These are phyloP conservation scores for Starmerella gropengiesseri DNA, from an alignment of 805 yeast genomes.

Conservation along the genomic window DNA sequence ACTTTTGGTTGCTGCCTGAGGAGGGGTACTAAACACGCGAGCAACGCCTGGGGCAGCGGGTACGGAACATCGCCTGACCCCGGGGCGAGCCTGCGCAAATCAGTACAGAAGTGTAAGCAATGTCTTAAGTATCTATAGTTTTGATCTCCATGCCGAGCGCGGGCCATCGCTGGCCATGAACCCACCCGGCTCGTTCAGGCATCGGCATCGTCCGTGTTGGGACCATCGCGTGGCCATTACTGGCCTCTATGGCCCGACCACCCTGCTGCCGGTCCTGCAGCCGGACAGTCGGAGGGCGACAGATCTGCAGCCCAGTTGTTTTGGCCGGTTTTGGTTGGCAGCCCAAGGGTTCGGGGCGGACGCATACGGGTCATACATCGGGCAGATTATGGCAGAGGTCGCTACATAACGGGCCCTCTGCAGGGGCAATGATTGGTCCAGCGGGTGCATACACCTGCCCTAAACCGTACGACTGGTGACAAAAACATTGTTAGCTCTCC, in stretches of 20 bases:
- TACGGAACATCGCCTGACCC: too few relatives aligned
- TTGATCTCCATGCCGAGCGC: too few relatives aligned
- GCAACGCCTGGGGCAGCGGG: too few relatives aligned
- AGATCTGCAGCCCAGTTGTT: slow-evolving; percentile 6
- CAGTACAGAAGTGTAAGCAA: too few relatives aligned
- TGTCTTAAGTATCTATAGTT: too few relatives aligned
- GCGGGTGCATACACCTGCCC: not conserved
- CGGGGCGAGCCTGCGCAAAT: too few relatives aligned
- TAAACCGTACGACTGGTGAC: not conserved
- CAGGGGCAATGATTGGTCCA: not conserved
- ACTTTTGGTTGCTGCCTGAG: too few relatives aligned
- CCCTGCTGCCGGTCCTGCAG: not conserved
- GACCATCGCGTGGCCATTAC: not conserved
- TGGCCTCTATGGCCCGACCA: slow-evolving; percentile 1
- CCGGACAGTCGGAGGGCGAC: slow-evolving; percentile 1
- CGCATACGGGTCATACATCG: slow-evolving; percentile 5
- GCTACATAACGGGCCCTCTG: not conserved
- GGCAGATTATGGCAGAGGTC: not conserved
- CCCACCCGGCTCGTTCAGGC: too few relatives aligned
- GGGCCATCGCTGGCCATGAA: too few relatives aligned
- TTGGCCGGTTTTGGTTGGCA: slow-evolving; percentile 2
- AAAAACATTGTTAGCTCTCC: slow-evolving; percentile 7
- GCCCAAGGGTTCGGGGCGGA: slow-evolving; percentile 2
- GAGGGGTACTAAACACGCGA: too few relatives aligned
- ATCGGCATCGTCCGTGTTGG: too few relatives aligned